These are phyloP conservation scores for Vitis hybrid DNA, from an alignment of 177 flowering plant genomes.

Conservation along the genomic window DNA sequence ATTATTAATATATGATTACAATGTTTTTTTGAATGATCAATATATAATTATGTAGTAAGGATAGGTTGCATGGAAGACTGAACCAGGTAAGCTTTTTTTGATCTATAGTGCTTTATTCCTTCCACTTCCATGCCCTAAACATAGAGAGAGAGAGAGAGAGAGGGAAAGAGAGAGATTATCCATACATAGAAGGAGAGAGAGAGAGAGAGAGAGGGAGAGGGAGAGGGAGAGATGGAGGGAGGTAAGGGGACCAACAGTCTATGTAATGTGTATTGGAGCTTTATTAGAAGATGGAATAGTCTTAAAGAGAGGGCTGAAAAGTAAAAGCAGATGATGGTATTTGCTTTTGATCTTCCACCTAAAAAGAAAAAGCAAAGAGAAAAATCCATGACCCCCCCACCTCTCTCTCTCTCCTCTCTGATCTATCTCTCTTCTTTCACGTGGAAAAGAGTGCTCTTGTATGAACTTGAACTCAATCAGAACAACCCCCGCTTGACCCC, in stretches of 20 bases:
- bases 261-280: constrained; percentile 32
- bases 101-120: constrained; percentile 50
- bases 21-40: constrained; percentile 39
- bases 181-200: too few species aligned
- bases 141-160: too few species aligned
- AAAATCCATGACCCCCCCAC: constrained; percentile 19
- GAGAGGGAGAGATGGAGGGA: too few species aligned
- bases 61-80: constrained; percentile 39
- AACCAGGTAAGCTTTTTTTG: constrained; percentile 33
- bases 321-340: constrained; percentile 43
- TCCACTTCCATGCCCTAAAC: constrained; percentile 39
- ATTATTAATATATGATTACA: constrained; percentile 50
- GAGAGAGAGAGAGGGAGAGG: too few species aligned
- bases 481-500: constrained; percentile 9
- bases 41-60: constrained; percentile 27
- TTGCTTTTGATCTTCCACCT: constrained; percentile 59
- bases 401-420: too few species aligned
- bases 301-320: constrained; percentile 68
- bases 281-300: constrained; percentile 64
- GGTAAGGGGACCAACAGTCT: constrained; percentile 51
- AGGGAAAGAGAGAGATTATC: too few species aligned
- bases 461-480: constrained; percentile 15
- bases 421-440: constrained; percentile 21
- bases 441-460: constrained; percentile 69
- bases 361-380: constrained; percentile 19